These are phyloP conservation scores for Hibiscus tridactylites DNA, from an alignment of 345 rosid genomes.

Conservation along the genomic window DNA sequence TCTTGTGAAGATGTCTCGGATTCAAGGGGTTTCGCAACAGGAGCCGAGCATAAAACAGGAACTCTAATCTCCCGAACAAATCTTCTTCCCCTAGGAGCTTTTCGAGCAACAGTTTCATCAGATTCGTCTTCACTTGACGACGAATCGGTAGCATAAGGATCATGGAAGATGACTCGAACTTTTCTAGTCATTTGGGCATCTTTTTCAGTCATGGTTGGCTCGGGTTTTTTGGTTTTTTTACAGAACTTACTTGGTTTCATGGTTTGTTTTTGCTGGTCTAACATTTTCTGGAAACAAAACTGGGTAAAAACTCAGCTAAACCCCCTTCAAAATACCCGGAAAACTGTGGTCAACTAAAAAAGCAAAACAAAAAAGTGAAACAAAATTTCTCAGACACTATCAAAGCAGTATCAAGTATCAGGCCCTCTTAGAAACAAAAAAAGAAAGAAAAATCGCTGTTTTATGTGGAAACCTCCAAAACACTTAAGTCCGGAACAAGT, in stretches of 20 bases:
- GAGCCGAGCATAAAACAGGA: slow-evolving; percentile 20
- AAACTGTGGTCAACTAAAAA: not conserved
- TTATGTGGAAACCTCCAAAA: slow-evolving; percentile 72
- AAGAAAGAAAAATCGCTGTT: slow-evolving; percentile 49
- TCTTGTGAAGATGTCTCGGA: slow-evolving; percentile 59
- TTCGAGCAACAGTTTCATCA: not conserved
- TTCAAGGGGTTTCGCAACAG: slow-evolving; percentile 10
- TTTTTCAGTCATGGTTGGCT: slow-evolving; percentile 11
- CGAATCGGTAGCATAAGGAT: slow-evolving; percentile 89
- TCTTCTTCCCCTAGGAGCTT: slow-evolving; percentile 30
- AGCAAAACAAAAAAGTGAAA: not conserved
- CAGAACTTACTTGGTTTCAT: slow-evolving; percentile 17
- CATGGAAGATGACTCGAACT: slow-evolving; percentile 56
- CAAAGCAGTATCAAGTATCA: slow-evolving; percentile 35
- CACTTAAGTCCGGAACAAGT: slow-evolving; percentile 64
- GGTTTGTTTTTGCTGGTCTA: slow-evolving; percentile 27
- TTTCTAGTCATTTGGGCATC: slow-evolving; percentile 34
- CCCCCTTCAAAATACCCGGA: slow-evolving; percentile 21
- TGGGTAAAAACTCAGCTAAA: slow-evolving; percentile 22
- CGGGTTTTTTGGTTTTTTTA: slow-evolving; percentile 20
- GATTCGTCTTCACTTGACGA: slow-evolving; percentile 78
- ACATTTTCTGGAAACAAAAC: slow-evolving; percentile 25
- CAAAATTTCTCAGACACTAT: slow-evolving; percentile 10
- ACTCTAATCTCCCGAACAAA: slow-evolving; percentile 50
- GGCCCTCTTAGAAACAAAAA: slow-evolving; percentile 67